These are phyloP conservation scores for Cercospora beticola DNA, from an alignment of 2,329 filamentous ascomycete species.

Conservation along the genomic window DNA sequence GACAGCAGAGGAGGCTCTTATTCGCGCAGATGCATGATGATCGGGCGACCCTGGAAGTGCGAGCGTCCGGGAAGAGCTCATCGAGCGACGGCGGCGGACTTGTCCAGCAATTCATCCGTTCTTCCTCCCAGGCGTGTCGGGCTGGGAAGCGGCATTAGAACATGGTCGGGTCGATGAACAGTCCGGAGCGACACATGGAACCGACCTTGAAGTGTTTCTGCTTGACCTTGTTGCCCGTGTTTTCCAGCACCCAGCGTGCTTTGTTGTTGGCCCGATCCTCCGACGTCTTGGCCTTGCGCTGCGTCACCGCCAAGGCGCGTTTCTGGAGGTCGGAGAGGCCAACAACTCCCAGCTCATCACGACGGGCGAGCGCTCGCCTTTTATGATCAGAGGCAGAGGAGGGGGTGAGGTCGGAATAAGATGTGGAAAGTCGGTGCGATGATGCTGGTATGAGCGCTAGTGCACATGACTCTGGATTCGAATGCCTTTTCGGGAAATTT, in stretches of 20 bases:
- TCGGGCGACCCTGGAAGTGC: neutral
- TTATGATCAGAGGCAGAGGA: neutral
- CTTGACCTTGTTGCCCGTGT: constrained; percentile 24
- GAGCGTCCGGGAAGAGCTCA: neutral
- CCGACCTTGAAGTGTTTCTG: constrained; percentile 27
- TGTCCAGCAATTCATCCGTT: constrained; percentile 18
- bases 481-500: constrained; percentile 3
- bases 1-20: neutral
- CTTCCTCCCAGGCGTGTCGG: constrained; percentile 22
- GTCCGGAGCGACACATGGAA: constrained; percentile 22
- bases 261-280: constrained; percentile 18
- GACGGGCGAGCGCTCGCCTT: constrained; percentile 14
- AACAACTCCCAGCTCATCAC: constrained; percentile 17
- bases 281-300: constrained; percentile 18
- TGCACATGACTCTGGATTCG: neutral
- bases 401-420: constrained; percentile 9
- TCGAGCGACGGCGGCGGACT: neutral
- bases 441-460: neutral
- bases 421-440: neutral
- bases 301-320: constrained; percentile 17
- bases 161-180: constrained; percentile 21
- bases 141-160: constrained; percentile 19
- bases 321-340: constrained; percentile 20
- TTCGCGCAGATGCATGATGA: neutral
- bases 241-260: constrained; percentile 25